Conservation (phyloP, 306 rosid species). For the Castanea sativa region DNA sequence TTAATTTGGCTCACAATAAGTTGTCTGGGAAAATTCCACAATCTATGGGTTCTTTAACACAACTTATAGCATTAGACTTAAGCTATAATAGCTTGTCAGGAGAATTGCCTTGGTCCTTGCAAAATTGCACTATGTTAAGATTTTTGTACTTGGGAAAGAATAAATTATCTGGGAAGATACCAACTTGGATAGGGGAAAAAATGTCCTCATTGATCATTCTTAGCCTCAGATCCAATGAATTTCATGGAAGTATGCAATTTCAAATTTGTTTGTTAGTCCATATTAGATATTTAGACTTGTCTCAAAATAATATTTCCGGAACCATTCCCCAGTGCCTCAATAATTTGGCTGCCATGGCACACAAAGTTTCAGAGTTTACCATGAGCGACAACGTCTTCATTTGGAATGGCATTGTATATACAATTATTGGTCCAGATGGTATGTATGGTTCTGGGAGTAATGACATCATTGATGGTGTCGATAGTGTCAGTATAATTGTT, state of each 20-base stretch:
- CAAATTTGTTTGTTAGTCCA: neutral
- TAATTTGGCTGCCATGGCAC: constrained; percentile 12
- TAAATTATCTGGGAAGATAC: constrained; percentile 24
- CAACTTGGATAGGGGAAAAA: constrained; percentile 20
- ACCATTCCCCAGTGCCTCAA: neutral
- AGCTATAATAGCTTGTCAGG: constrained; percentile 5
- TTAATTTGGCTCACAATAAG: constrained; percentile 17
- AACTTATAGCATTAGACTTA: neutral
- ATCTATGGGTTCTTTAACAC: neutral
- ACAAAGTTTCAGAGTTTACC: neutral
- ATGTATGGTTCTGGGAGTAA: too few relatives aligned
- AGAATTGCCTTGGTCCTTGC: constrained; percentile 23
- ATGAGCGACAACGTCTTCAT: too few relatives aligned
- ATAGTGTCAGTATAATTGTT: neutral
- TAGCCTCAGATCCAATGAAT: constrained; percentile 2
- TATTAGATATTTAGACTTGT: constrained; percentile 8
- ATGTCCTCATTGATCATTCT: neutral
- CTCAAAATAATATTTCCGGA: neutral
- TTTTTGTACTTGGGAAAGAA: constrained; percentile 18
- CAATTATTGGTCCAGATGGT: fast-evolving
- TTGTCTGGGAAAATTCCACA: constrained; percentile 12
- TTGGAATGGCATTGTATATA: too few relatives aligned
- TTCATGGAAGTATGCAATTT: constrained; percentile 9
- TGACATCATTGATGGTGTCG: fast-evolving
- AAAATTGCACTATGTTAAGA: constrained; percentile 10